phyloP scores from a whole-genome alignment of 2,329 filamentous ascomycete species.

The Rutstroemia sp. region DNA sequence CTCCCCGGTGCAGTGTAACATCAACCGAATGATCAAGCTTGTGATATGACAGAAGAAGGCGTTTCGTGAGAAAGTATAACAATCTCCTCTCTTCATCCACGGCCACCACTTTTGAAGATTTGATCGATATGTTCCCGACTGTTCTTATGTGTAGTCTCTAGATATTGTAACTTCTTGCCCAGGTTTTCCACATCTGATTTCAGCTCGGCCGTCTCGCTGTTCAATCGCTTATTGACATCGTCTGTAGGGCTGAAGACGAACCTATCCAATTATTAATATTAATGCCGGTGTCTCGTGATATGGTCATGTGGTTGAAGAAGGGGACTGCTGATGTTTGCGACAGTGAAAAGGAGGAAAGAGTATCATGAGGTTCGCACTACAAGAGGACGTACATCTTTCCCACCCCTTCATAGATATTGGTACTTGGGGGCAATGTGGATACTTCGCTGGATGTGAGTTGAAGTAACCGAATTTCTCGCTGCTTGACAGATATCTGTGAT shows the following conservation, averaged over 20 bases:
- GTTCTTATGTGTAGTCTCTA: slow-evolving; percentile 94
- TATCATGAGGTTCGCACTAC: not conserved
- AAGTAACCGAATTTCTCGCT: slow-evolving; percentile 80
- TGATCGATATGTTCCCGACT: slow-evolving; percentile 86
- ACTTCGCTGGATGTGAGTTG: slow-evolving; percentile 83
- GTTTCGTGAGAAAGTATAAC: not conserved
- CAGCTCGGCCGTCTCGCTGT: slow-evolving; percentile 64
- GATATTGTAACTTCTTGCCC: slow-evolving; percentile 82
- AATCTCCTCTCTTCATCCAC: slow-evolving; percentile 17
- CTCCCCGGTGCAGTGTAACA: not conserved
- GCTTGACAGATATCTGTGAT: slow-evolving; percentile 76
- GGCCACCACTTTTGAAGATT: slow-evolving; percentile 56
- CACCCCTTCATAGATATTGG: slow-evolving; percentile 86
- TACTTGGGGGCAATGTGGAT: slow-evolving; percentile 63
- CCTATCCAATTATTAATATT: slow-evolving; percentile 43
- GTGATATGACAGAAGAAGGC: not conserved
- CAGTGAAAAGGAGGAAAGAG: too few relatives aligned
- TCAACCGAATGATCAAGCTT: not conserved
- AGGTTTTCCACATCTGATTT: slow-evolving; percentile 73
- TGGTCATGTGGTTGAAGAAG: slow-evolving; percentile 1
- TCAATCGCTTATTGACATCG: slow-evolving; percentile 68
- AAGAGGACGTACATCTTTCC: slow-evolving; percentile 75
- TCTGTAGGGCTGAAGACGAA: slow-evolving; percentile 74
- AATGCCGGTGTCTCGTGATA: slow-evolving; percentile 2
- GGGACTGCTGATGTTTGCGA: not conserved